A percentile compares a stretch with the other conserved stretches of the same genome.
Evolutionary conservation across 208 protist species (phyloP).

Genomic region (Novymonas esmeraldas): DNA sequence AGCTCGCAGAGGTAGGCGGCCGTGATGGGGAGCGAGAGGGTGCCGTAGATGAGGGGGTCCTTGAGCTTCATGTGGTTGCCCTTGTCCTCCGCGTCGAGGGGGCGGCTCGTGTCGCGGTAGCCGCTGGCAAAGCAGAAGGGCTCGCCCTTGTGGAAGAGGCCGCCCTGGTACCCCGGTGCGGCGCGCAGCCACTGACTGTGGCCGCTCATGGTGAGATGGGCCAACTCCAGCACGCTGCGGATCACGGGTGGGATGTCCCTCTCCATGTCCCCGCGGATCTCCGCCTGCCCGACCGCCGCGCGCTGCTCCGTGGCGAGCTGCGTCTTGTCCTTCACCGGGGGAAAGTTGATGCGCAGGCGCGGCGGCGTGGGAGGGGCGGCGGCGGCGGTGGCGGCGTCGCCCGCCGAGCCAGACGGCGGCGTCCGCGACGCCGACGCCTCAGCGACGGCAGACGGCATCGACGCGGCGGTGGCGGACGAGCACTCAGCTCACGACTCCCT

Average conservation of each 20-base stretch:
- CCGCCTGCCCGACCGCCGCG: conserved; percentile 48
- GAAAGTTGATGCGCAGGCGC: conserved; percentile 66
- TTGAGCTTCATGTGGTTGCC: conserved; percentile 85
- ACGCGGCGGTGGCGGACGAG: too few species aligned
- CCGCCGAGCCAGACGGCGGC: background rate
- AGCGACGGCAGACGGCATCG: too few species aligned
- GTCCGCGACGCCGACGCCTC: background rate
- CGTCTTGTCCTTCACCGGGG: conserved; percentile 62
- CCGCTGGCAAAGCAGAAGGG: conserved; percentile 85
- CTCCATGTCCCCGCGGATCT: conserved; percentile 59
- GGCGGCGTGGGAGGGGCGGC: background rate
- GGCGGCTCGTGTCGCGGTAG: conserved; percentile 70
- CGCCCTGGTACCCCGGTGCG: conserved; percentile 76
- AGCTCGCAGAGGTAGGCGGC: conserved; percentile 77
- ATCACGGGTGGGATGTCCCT: conserved; percentile 80
- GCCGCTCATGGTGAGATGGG: conserved; percentile 78
- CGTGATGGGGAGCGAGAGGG: conserved; percentile 71
- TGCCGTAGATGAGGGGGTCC: conserved; percentile 78
- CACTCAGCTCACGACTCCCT: too few species aligned
- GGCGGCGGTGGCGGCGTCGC: background rate
- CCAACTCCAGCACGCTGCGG: conserved; percentile 79
- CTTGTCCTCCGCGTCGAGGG: conserved; percentile 82
- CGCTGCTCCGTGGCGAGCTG: conserved; percentile 48
- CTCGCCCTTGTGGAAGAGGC: conserved; percentile 75
- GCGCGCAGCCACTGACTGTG: conserved; percentile 80